phyloP scores from a whole-genome alignment of 2,329 filamentous ascomycete genomes.

The Nothophaeocryptopus gaeumannii region DNA sequence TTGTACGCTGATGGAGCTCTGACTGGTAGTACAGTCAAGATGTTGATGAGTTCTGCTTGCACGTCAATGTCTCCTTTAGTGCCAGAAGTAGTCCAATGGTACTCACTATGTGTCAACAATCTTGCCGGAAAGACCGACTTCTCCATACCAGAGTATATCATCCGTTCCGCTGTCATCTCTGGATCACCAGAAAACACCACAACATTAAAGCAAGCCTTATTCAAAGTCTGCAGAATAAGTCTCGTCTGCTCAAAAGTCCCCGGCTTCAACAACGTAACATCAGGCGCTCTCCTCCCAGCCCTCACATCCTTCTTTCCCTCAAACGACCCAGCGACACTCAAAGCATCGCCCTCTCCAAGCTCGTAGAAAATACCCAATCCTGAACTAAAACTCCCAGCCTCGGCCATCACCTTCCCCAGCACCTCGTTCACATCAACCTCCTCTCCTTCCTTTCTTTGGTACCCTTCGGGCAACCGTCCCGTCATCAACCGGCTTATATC shows the following conservation, averaged over 20 bases:
- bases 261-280: conserved; percentile 46
- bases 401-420: conserved; percentile 20
- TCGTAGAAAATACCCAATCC: conserved; percentile 24
- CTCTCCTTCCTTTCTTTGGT: conserved; percentile 18
- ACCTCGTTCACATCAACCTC: conserved; percentile 23
- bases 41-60: conserved; percentile 22
- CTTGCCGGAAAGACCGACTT: conserved; percentile 8
- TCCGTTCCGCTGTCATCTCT: conserved; percentile 8
- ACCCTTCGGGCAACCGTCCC: conserved; percentile 22
- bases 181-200: conserved; percentile 43
- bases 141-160: not conserved
- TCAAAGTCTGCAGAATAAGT: conserved; percentile 46
- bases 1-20: conserved; percentile 33
- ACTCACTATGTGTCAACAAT: conserved; percentile 12
- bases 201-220: conserved; percentile 43
- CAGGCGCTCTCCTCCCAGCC: conserved; percentile 47
- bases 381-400: conserved; percentile 25
- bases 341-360: conserved; percentile 5
- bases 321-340: conserved; percentile 12
- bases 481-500: conserved; percentile 26
- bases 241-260: conserved; percentile 46
- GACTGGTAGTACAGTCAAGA: conserved; percentile 31
- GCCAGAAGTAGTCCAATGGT: conserved; percentile 10
- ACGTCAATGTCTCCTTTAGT: conserved; percentile 1
- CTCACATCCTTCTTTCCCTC: conserved; percentile 21